Evolutionary conservation across 192 early-diverging fungal genomes (phyloP).

Genomic region (Linderina pennispora): DNA sequence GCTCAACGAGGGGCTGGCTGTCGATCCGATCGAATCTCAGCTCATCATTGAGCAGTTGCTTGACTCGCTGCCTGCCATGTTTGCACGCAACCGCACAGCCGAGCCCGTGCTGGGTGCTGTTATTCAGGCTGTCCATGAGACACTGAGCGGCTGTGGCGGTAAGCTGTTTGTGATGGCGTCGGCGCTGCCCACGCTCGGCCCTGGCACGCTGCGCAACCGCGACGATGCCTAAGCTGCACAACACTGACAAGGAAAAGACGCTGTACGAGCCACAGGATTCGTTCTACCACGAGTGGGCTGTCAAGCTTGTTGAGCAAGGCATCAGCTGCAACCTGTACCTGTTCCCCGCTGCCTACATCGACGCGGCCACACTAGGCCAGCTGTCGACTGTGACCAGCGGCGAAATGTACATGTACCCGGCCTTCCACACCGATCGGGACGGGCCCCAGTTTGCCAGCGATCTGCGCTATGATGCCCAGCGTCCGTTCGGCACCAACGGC

Average conservation of each 20-base stretch:
- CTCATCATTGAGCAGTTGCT: constrained; percentile 75
- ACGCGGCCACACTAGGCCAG: constrained; percentile 76
- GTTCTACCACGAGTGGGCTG: constrained; percentile 79
- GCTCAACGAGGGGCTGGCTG: constrained; percentile 83
- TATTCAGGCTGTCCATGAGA: constrained; percentile 64
- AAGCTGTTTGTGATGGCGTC: constrained; percentile 89
- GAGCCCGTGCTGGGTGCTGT: constrained; percentile 80
- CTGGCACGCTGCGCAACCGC: constrained; percentile 78
- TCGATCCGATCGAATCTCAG: constrained; percentile 76
- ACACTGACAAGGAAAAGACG: constrained; percentile 85
- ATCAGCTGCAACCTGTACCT: constrained; percentile 86
- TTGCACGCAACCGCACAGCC: constrained; percentile 65
- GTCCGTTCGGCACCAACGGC: constrained; percentile 82
- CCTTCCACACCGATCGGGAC: constrained; percentile 72
- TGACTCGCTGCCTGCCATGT: constrained; percentile 75
- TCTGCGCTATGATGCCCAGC: constrained; percentile 60
- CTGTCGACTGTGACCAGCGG: constrained; percentile 85
- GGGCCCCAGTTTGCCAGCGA: constrained; percentile 68
- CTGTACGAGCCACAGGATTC: constrained; percentile 82
- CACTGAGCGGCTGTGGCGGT: constrained; percentile 76
- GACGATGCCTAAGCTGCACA: constrained; percentile 88
- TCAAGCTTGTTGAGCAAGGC: constrained; percentile 75
- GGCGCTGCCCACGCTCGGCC: constrained; percentile 78
- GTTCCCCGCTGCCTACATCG: constrained; percentile 84
- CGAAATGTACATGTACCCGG: constrained; percentile 71